Evolutionary conservation across 2,329 filamentous ascomycete genomes (phyloP).

Genomic region (Mycosphaerella sp.): DNA sequence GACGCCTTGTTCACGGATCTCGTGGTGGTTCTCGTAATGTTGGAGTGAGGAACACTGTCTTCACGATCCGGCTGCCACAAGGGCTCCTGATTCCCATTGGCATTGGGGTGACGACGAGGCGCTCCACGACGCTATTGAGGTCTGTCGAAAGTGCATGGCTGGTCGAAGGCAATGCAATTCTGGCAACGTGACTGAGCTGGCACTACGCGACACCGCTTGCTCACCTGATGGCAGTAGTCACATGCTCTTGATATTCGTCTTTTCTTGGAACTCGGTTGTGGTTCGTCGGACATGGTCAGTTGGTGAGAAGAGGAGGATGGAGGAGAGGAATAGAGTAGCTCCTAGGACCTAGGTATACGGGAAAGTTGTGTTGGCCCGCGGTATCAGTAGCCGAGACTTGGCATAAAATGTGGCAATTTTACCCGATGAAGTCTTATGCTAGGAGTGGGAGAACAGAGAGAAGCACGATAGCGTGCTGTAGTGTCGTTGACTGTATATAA

Average conservation of each 20-base stretch:
- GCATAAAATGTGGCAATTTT: too few species aligned
- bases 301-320: too few species aligned
- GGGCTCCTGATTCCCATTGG: constrained; percentile 8
- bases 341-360: too few species aligned
- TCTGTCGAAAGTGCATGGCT: constrained; percentile 40
- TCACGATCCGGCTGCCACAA: constrained; percentile 1
- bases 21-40: neutral
- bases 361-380: too few species aligned
- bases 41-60: neutral
- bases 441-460: too few species aligned
- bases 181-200: constrained; percentile 31
- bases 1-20: neutral
- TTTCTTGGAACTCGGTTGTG: constrained; percentile 6
- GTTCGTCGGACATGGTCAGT: constrained; percentile 4
- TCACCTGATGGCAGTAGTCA: constrained; percentile 9
- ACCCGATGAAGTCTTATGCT: too few species aligned
- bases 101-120: neutral
- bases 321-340: too few species aligned
- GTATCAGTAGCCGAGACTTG: too few species aligned
- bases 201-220: constrained; percentile 6
- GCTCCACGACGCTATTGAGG: constrained; percentile 19
- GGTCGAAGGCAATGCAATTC: constrained; percentile 42
- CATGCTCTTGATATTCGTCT: constrained; percentile 9
- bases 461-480: too few species aligned
- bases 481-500: too few species aligned